Evolutionary conservation across 805 yeast species (phyloP).

Genomic region (Metschnikowia amazonensis): DNA sequence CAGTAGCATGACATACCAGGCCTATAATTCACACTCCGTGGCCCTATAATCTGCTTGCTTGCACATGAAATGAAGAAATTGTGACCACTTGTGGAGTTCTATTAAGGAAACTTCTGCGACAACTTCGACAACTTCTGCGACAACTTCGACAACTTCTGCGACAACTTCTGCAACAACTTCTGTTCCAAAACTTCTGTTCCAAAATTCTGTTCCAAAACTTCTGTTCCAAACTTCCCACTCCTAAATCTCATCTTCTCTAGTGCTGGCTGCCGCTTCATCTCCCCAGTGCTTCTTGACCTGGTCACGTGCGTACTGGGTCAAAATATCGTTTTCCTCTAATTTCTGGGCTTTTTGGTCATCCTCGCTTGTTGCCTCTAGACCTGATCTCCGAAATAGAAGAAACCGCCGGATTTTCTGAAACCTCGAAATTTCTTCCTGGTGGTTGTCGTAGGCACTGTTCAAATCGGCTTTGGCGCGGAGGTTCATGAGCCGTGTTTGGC

Average conservation of each 20-base stretch:
- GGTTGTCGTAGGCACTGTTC: conserved; percentile 23
- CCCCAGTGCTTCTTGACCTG: conserved; percentile 16
- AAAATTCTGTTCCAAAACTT: no score
- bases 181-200: no score
- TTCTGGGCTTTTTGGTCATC: conserved; percentile 12
- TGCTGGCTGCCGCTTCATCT: conserved; percentile 14
- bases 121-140: no score
- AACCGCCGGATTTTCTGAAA: conserved; percentile 34
- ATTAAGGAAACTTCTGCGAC: no score
- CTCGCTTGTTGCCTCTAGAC: conserved; percentile 19
- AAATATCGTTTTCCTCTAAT: conserved; percentile 27
- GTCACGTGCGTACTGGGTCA: conserved; percentile 32
- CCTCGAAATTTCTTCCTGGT: conserved; percentile 26
- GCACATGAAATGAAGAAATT: no score
- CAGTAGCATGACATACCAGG: background rate
- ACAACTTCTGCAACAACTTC: no score
- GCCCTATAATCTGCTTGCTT: background rate
- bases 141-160: no score
- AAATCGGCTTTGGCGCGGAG: conserved; percentile 30
- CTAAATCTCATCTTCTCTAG: no score
- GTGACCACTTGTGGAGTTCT: no score
- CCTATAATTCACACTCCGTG: no score
- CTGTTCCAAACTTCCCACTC: no score
- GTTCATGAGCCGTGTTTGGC: conserved; percentile 22
- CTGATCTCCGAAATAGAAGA: conserved; percentile 30